These are phyloP conservation scores for Coemansia sp. DNA, from an alignment of 192 early-diverging fungal species.

Conservation along the genomic window DNA sequence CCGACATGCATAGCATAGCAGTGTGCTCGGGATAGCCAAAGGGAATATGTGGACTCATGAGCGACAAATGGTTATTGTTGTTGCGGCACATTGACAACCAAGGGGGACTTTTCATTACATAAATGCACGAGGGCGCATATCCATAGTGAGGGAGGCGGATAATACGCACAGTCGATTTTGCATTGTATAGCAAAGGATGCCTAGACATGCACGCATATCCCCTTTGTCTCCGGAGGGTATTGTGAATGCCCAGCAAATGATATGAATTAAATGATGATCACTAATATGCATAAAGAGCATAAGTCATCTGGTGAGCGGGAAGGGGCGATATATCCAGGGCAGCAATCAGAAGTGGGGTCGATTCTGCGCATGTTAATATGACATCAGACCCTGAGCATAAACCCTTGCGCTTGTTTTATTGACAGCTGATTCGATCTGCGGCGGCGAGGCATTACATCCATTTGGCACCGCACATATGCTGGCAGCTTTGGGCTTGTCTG, in stretches of 20 bases:
- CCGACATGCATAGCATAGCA: neutral
- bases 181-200: conserved; percentile 8
- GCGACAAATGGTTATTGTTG: conserved; percentile 1
- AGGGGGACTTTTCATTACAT: conserved; percentile 2
- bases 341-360: conserved; percentile 1
- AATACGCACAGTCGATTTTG: conserved; percentile 1
- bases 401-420: neutral
- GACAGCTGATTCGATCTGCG: conserved; percentile 12
- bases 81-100: neutral
- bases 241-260: neutral
- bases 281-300: neutral
- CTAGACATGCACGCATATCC: neutral
- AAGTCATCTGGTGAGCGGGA: neutral
- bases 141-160: conserved; percentile 6
- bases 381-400: neutral
- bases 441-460: neutral
- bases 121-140: conserved; percentile 7
- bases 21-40: neutral
- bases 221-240: neutral
- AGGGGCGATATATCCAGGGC: neutral
- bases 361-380: neutral
- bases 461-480: neutral
- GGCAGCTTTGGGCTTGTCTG: neutral
- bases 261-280: conserved; percentile 5
- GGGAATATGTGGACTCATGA: neutral